phyloP scores from a whole-genome alignment of 2,329 filamentous ascomycete species.

The Trematosphaeria pertusa region DNA sequence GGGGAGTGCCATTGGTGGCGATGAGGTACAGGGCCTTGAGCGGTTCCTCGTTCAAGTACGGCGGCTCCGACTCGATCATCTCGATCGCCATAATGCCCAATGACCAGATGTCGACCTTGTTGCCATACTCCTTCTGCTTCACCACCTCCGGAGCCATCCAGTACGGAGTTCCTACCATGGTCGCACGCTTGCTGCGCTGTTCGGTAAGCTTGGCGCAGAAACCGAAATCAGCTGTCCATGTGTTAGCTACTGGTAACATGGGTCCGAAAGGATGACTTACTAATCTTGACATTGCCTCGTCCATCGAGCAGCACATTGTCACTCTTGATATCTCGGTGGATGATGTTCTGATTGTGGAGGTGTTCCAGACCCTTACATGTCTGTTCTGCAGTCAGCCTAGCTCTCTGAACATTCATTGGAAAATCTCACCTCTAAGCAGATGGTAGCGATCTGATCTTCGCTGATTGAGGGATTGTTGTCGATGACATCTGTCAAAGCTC shows the following conservation, averaged over 20 bases:
- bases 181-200: constrained; percentile 94
- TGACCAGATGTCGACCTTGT: constrained; percentile 99
- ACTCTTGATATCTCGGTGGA: constrained; percentile 98
- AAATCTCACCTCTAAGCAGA: constrained; percentile 84
- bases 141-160: constrained; percentile 99
- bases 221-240: constrained; percentile 85
- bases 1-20: constrained; percentile 94
- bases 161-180: constrained; percentile 98
- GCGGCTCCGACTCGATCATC: constrained; percentile 98
- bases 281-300: constrained; percentile 96
- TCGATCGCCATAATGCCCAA: constrained; percentile 99
- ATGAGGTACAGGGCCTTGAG: constrained; percentile 97
- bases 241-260: constrained; percentile 16
- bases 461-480: constrained; percentile 95
- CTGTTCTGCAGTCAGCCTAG: constrained; percentile 57
- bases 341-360: constrained; percentile 94
- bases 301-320: constrained; percentile 96
- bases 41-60: constrained; percentile 97
- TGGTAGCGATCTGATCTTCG: constrained; percentile 97
- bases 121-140: constrained; percentile 98
- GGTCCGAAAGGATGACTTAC: constrained; percentile 62
- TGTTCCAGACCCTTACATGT: constrained; percentile 95
- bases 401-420: neutral
- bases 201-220: constrained; percentile 99
- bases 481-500: constrained; percentile 96